Evolutionary conservation across 78 protist species (phyloP).

Genomic region (Dictyostelium purpureum): DNA sequence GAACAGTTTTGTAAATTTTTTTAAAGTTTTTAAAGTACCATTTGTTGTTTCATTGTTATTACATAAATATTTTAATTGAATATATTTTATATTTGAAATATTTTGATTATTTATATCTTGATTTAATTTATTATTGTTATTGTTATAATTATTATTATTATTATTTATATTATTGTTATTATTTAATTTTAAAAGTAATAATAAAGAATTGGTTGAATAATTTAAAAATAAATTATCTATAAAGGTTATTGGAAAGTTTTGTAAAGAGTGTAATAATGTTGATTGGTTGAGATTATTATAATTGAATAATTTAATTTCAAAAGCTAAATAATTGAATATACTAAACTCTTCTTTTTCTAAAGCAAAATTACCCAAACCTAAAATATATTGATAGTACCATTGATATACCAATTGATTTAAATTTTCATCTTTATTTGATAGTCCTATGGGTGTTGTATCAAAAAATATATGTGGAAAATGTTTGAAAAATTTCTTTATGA

Average conservation of each 20-base stretch:
- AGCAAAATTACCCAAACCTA: neutral
- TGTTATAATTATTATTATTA: neutral
- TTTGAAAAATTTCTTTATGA: neutral
- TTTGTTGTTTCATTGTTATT: too few relatives aligned
- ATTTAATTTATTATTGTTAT: neutral
- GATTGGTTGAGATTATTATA: neutral
- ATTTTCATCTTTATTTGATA: neutral
- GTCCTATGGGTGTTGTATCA: too few relatives aligned
- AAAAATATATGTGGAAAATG: neutral
- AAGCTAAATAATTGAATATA: neutral
- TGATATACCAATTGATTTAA: neutral
- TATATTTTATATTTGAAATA: too few relatives aligned
- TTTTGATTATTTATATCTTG: neutral
- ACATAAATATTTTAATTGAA: too few relatives aligned
- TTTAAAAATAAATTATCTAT: neutral
- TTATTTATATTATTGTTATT: neutral
- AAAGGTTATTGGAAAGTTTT: neutral
- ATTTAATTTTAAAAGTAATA: neutral
- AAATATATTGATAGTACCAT: neutral
- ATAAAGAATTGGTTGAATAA: neutral
- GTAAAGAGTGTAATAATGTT: neutral
- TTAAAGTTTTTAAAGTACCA: too few relatives aligned
- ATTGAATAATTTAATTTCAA: neutral
- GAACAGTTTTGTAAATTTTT: too few relatives aligned
- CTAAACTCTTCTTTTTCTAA: neutral